Conservation (phyloP, 2,329 filamentous ascomycete genomes). For the Xylariomycetidae sp. region DNA sequence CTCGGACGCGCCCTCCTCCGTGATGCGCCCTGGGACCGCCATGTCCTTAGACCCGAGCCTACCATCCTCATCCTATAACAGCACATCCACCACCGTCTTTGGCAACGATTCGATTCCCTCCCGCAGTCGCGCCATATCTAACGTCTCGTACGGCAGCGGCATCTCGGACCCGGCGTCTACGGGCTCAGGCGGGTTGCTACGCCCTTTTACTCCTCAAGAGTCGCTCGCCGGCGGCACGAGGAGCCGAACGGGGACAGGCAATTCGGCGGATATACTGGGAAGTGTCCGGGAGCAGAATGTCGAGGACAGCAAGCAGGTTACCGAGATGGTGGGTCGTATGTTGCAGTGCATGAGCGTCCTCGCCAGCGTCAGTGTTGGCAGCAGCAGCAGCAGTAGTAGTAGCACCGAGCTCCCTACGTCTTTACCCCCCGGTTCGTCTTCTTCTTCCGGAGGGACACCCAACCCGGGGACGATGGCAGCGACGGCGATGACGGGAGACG, state of each 20-base stretch:
- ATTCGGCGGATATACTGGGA: conserved; percentile 14
- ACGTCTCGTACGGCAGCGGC: conserved; percentile 65
- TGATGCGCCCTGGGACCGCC: conserved; percentile 64
- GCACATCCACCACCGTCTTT: conserved; percentile 74
- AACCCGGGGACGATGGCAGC: background rate
- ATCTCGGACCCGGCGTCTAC: conserved; percentile 30
- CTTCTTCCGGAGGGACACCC: background rate
- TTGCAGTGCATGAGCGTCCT: conserved; percentile 93
- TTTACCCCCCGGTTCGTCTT: too few relatives aligned
- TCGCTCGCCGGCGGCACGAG: conserved; percentile 21
- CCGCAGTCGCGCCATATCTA: conserved; percentile 78
- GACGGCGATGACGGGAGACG: conserved; percentile 41
- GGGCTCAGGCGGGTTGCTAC: conserved; percentile 37
- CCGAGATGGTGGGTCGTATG: conserved; percentile 92
- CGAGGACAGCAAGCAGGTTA: conserved; percentile 73
- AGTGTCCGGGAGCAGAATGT: conserved; percentile 54
- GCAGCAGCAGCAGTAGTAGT: background rate
- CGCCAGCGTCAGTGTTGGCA: conserved; percentile 56
- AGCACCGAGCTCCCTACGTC: conserved; percentile 1
- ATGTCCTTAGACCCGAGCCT: conserved; percentile 69
- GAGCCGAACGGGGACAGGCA: conserved; percentile 16
- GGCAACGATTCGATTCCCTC: conserved; percentile 51
- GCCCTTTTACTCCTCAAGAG: conserved; percentile 48
- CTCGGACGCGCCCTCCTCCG: conserved; percentile 29
- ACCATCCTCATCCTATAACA: conserved; percentile 76